Base-by-base conservation (phyloP, 2,329 filamentous ascomycete species). In the Dendrostoma leiphaemia region DNA sequence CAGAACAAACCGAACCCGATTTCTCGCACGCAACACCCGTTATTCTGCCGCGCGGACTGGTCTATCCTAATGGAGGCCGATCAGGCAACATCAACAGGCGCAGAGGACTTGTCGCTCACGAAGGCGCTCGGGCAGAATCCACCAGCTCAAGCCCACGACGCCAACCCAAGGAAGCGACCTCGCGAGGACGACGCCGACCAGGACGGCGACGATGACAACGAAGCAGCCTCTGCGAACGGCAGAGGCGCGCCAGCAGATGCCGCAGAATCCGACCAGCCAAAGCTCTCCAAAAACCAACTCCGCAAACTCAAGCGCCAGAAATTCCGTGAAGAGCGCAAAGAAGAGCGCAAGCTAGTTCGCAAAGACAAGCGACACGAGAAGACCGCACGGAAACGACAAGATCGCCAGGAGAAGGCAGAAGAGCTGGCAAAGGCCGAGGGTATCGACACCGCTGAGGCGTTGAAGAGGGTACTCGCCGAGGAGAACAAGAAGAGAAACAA, bases 261-360 rank as follows among this genome's bases (percentile, higher is more conserved):
- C 17, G 9, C 51, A 48, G n/a, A 12, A 21, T 15, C 15, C 19
- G 48, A 46, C 10, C 37, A 52, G 12, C 53, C 56, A 29, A 52
- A 56, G 17, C 41, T 97, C 48, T 96, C 93, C 17, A 97, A 97
- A 66, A 95, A 87, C 64, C 88, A 93, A 62, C 75, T 88, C 57
- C 96, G 96, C 71, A 93, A 91, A 65, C 75, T 91, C 49, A 84
- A 81, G 57, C 85, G 84, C 52, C 79, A 84, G 59, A 79, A 89
- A 65, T 77, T 83, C 67, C 96, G 90, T 88, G 91, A 96, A 63
- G 84, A 86, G 7, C 82, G 81, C 21, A 86, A 84, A 59, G 81
- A 81, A 37, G 75, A 79, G 29, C 82, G 83, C 57, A 80, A 78
- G 57, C 70, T 68, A 48, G 74, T 74, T 59, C 76, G 79, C 51